phyloP scores from a whole-genome alignment of 1,284 basidiomycete species.

The Neolentinus lepideus region DNA sequence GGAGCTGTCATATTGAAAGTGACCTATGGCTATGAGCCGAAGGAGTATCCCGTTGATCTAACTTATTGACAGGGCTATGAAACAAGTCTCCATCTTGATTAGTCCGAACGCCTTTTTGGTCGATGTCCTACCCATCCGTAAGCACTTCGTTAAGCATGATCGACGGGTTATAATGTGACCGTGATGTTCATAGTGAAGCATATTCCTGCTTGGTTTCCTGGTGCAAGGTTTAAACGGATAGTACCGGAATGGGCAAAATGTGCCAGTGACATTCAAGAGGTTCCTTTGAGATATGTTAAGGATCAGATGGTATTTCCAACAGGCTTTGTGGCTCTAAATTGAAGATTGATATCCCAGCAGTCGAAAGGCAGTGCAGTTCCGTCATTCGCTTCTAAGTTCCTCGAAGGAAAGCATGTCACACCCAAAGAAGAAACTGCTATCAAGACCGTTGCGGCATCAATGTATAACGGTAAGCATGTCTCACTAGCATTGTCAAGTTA shows the following conservation, averaged over 20 bases:
- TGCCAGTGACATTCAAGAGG: constrained; percentile 13
- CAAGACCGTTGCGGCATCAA: constrained; percentile 13
- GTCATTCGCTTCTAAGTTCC: constrained; percentile 11
- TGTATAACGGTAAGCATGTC: constrained; percentile 17
- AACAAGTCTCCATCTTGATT: neutral
- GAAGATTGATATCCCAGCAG: constrained; percentile 2
- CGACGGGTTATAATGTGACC: neutral
- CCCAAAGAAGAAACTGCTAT: constrained; percentile 11
- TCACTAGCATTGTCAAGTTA: too few species aligned
- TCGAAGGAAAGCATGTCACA: constrained; percentile 9
- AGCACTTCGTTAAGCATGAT: constrained; percentile 3
- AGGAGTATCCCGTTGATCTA: constrained; percentile 20
- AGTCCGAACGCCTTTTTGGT: constrained; percentile 14
- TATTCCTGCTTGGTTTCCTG: too few species aligned
- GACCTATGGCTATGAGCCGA: constrained; percentile 27
- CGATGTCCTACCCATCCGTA: constrained; percentile 18
- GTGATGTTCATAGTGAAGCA: constrained; percentile 9
- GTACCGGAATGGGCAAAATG: too few species aligned
- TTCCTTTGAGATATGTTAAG: constrained; percentile 12
- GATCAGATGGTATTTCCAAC: constrained; percentile 11
- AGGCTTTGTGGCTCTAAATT: neutral
- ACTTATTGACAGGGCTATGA: constrained; percentile 3
- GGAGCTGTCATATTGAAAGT: too few species aligned
- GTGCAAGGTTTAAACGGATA: too few species aligned
- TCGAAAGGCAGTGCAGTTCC: constrained; percentile 9